phyloP scores from a whole-genome alignment of 768 basidiomycete species.

The Pisolithus microcarpus region DNA sequence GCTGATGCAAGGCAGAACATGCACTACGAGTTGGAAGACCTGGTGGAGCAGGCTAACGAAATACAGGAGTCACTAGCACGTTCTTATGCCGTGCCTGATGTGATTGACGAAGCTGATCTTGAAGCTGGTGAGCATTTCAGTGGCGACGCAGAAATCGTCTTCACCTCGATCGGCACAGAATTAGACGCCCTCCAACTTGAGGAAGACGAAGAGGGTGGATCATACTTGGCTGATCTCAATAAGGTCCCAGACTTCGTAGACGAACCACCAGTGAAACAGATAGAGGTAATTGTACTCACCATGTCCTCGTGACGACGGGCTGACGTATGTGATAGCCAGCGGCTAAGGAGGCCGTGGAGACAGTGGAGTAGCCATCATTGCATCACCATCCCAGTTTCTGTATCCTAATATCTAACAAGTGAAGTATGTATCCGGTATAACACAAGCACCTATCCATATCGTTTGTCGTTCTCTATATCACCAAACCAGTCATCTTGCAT shows the following conservation, averaged over 20 bases:
- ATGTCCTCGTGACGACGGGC: neutral
- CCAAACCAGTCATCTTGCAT: constrained; percentile 74
- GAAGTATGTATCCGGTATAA: constrained; percentile 1
- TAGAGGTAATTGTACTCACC: constrained; percentile 41
- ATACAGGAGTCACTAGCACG: constrained; percentile 91
- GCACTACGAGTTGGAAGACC: constrained; percentile 97
- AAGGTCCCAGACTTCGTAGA: constrained; percentile 92
- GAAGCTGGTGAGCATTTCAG: constrained; percentile 67
- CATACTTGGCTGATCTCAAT: constrained; percentile 81
- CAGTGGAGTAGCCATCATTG: constrained; percentile 29
- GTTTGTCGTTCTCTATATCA: constrained; percentile 40
- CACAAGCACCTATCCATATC: constrained; percentile 52
- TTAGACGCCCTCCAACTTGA: constrained; percentile 91
- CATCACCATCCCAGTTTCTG: neutral
- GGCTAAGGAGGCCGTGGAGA: constrained; percentile 50
- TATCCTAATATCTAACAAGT: constrained; percentile 1
- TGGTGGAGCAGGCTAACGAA: constrained; percentile 95
- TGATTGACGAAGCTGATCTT: constrained; percentile 94
- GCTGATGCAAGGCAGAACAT: constrained; percentile 53
- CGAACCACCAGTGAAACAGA: constrained; percentile 66
- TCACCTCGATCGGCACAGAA: constrained; percentile 44
- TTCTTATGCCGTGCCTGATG: constrained; percentile 95
- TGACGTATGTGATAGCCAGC: constrained; percentile 29
- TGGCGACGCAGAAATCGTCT: neutral
- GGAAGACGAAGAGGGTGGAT: constrained; percentile 83